phyloP scores from a whole-genome alignment of 208 protist species.

The Leishmania turanica region DNA sequence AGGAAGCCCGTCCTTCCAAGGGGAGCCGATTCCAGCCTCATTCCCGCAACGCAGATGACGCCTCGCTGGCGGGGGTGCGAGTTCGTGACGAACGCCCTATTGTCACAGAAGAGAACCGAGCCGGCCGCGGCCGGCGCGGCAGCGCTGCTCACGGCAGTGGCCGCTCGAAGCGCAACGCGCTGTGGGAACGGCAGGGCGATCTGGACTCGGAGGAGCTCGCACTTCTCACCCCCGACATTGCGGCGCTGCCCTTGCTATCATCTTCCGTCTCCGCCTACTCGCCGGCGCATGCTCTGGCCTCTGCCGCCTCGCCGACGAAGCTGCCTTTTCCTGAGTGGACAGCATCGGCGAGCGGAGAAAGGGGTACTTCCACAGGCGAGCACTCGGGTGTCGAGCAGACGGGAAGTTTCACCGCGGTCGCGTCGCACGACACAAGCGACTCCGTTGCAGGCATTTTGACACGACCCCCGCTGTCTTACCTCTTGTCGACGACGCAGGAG shows the following conservation, averaged over 20 bases:
- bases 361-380: not conserved
- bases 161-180: constrained; percentile 2
- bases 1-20: not conserved
- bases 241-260: not conserved
- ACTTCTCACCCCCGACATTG: not conserved
- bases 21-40: not conserved
- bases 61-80: not conserved
- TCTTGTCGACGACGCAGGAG: constrained; percentile 30
- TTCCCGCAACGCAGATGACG: not conserved
- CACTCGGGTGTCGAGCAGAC: not conserved
- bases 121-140: not conserved
- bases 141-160: not conserved
- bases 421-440: too few relatives aligned
- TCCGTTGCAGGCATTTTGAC: not conserved
- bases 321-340: not conserved
- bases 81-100: not conserved
- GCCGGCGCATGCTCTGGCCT: not conserved
- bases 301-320: not conserved
- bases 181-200: constrained; percentile 34
- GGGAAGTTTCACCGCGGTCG: not conserved
- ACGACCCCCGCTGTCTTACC: constrained; percentile 12
- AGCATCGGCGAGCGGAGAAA: not conserved
- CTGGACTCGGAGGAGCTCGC: constrained; percentile 24
- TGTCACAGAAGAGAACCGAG: not conserved
- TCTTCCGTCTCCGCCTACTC: not conserved